Conservation (phyloP, 257 asterid genomes). For the Vinca minor region DNA sequence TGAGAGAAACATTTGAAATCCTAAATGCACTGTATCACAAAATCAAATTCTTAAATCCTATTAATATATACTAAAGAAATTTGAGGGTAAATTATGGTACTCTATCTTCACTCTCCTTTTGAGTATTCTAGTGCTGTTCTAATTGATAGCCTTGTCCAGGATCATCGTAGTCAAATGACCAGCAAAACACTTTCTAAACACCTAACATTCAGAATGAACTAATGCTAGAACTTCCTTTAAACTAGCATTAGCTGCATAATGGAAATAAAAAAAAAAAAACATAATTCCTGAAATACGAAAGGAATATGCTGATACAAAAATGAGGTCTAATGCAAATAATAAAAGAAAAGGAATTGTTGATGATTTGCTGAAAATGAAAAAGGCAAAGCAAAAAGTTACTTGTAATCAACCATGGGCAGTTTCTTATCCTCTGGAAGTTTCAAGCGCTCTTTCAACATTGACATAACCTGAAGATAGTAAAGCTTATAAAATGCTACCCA, state of each 20-base stretch:
- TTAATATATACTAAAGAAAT: neutral
- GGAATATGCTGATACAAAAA: neutral
- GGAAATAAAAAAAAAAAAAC: neutral
- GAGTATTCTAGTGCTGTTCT: neutral
- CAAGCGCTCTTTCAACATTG: slow-evolving; percentile 79
- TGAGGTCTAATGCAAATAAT: neutral
- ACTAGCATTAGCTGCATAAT: neutral
- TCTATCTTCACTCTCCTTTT: neutral
- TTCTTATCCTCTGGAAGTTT: slow-evolving; percentile 48
- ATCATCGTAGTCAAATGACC: neutral
- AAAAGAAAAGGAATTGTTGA: slow-evolving; percentile 5
- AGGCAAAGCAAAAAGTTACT: slow-evolving; percentile 29
- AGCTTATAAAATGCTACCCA: neutral
- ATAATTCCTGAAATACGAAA: neutral
- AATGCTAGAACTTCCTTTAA: neutral
- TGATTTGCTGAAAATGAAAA: neutral
- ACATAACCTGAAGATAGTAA: slow-evolving; percentile 45
- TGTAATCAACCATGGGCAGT: slow-evolving; percentile 82
- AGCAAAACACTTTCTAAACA: neutral
- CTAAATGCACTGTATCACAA: neutral
- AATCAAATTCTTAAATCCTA: neutral
- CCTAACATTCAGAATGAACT: neutral
- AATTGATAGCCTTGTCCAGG: neutral
- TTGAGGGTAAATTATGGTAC: neutral
- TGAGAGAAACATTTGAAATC: neutral